Evolutionary conservation across 2,329 filamentous ascomycete species (phyloP).

Genomic region (Colletotrichum kahawae): DNA sequence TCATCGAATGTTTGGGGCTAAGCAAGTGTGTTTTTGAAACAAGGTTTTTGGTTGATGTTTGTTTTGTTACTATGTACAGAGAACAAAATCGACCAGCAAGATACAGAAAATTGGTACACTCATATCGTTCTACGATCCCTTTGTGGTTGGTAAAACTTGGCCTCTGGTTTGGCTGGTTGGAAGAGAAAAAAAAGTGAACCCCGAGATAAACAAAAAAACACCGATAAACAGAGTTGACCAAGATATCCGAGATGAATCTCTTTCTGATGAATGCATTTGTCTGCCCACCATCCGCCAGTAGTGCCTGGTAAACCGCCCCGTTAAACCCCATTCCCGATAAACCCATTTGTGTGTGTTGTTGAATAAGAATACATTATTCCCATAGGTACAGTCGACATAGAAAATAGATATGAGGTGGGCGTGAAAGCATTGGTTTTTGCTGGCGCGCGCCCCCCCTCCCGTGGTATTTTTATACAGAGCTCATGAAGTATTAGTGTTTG

Average conservation of each 20-base stretch:
- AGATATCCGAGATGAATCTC: not conserved
- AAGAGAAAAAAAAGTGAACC: not conserved
- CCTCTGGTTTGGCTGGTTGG: conserved; percentile 14
- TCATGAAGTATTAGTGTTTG: conserved; percentile 1
- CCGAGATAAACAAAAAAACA: not conserved
- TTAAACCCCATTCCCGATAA: not conserved
- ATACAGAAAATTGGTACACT: conserved; percentile 10
- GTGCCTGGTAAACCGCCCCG: not conserved
- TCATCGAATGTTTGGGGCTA: not conserved
- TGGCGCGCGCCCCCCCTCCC: not conserved
- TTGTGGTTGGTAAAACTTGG: not conserved
- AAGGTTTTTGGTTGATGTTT: not conserved
- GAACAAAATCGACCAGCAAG: not conserved
- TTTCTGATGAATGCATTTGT: not conserved
- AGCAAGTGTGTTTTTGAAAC: not conserved
- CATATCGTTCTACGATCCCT: conserved; percentile 18
- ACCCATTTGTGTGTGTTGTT: not conserved
- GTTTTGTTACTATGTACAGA: not conserved
- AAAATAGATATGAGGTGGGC: not conserved
- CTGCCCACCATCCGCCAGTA: not conserved
- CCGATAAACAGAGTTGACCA: not conserved
- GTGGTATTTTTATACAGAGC: conserved; percentile 8
- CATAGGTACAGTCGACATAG: conserved; percentile 13
- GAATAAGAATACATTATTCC: conserved; percentile 12
- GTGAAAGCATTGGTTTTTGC: not conserved